Percentiles rank a stretch among this genome's conserved stretches.
Conservation (phyloP, 176 grass and related monocot species). For the Aegilops longissima region DNA sequence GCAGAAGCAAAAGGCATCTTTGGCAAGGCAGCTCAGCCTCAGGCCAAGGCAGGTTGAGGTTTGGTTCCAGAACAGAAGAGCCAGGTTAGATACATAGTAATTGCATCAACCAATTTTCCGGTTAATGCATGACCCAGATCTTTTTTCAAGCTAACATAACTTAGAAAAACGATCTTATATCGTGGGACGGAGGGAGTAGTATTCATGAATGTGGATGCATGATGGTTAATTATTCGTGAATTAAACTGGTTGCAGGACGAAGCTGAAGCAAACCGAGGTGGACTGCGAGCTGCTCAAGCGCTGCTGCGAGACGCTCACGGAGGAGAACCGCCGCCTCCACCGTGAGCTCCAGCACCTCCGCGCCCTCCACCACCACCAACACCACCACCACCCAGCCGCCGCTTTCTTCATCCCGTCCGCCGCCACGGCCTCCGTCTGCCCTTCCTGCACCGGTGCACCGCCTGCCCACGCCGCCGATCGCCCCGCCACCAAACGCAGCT, state of each 20-base stretch:
- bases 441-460: constrained; percentile 36
- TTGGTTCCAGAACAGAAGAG: constrained; percentile 98
- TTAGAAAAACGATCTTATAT: too few relatives aligned
- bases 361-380: constrained; percentile 22
- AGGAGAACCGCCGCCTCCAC: constrained; percentile 82
- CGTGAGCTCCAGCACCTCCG: constrained; percentile 72
- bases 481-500: neutral
- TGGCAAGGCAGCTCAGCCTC: constrained; percentile 75
- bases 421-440: constrained; percentile 54
- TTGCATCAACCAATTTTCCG: neutral
- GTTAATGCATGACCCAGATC: too few relatives aligned
- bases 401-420: constrained; percentile 45
- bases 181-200: too few relatives aligned
- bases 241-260: constrained; percentile 50
- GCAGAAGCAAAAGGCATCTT: constrained; percentile 78
- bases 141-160: too few relatives aligned
- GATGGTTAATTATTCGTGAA: neutral
- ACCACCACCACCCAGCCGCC: neutral
- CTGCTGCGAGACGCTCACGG: constrained; percentile 62
- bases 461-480: neutral
- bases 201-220: neutral
- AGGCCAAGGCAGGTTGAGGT: constrained; percentile 94
- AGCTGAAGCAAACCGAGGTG: constrained; percentile 82
- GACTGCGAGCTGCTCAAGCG: constrained; percentile 71
- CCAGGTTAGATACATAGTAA: constrained; percentile 50